Evolutionary conservation across 208 protist species (phyloP).

Genomic region (Acanthamoeba polyphaga): DNA sequence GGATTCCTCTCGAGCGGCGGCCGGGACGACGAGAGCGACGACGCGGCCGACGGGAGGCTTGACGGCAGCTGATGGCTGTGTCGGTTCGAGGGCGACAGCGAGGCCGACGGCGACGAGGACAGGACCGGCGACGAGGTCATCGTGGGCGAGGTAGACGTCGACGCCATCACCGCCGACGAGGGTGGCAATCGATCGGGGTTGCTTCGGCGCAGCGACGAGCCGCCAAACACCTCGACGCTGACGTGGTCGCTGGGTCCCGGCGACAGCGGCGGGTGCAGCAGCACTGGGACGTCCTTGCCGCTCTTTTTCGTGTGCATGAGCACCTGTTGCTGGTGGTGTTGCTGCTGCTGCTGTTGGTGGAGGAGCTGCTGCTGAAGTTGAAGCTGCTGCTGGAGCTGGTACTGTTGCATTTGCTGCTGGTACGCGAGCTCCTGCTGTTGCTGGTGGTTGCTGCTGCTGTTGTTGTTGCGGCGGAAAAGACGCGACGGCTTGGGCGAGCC

Average conservation of each 20-base stretch:
- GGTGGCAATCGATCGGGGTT: not conserved
- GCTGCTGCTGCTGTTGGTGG: not conserved
- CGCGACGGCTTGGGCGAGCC: not conserved
- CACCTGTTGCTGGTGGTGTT: not conserved
- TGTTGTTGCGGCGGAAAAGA: not conserved
- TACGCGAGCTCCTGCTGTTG: not conserved
- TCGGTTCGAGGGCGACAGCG: not conserved
- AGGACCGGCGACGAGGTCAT: not conserved
- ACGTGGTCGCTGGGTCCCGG: slow-evolving; percentile 15
- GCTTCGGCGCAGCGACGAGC: slow-evolving; percentile 2
- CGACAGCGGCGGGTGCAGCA: slow-evolving; percentile 34
- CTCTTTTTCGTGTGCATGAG: not conserved
- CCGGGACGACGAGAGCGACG: not conserved
- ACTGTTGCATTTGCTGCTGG: not conserved
- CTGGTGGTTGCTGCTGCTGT: not conserved
- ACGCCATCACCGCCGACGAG: not conserved
- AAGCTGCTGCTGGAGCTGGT: not conserved
- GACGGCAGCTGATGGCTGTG: slow-evolving; percentile 40
- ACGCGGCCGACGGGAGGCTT: not conserved
- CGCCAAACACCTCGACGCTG: not conserved
- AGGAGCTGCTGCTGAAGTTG: not conserved
- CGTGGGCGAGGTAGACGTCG: slow-evolving; percentile 4
- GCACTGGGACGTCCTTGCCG: not conserved
- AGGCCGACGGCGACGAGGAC: not conserved
- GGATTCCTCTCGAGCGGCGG: not conserved